Base-by-base conservation (phyloP, 495 filamentous ascomycete species). In the Penicillium soppii region DNA sequence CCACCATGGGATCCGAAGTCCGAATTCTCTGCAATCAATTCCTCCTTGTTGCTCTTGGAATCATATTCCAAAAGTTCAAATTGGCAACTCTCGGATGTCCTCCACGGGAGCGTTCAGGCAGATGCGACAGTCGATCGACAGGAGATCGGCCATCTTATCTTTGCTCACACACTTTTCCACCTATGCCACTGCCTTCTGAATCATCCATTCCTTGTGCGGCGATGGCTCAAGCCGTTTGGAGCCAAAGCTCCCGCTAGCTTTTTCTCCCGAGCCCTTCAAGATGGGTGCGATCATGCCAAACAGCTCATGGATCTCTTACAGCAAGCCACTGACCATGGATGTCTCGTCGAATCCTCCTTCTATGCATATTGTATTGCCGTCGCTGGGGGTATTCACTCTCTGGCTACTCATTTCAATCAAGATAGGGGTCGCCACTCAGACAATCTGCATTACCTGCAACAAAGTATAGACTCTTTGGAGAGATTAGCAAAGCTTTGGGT, bases 1-100 rank as follows among this genome's bases (percentile, higher is more conserved):
- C 63, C 68, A 21, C 66, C 68, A 2, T 71, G 68, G 68, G 56
- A 71, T 38, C 48, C 63, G 2, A 56, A 61, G 27, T 71, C 63
- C 0, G 54, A 63, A 25, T 69, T 61, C 40, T 55, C 63, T 1
- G 51, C 47, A 0, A 65, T 69, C 22, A 57, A 58, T 8, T 68
- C 61, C 1, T 54, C 50, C 9, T 43, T 69, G n/a, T 36, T 69
- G 7, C 47, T 63, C 3, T 19, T 69, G 1, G 68, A 69, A 43
- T 63, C 63, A 3, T 60, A 67, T 23, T 63, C 61, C 1, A 54
- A 56, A 29, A 39, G 56, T 12, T 47, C 49, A 9, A 45, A 30
- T 8, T 36, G 43, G 10, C 38, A 36, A 16, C 30, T 59, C 5
- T 39, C 47, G 0, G 51, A 63, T 5, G 32, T 53, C 7, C 12